Percentiles rank a stretch among this genome's conserved stretches.
Conservation (phyloP, 176 grass and related monocot genomes). For the Puya raimondii region DNA sequence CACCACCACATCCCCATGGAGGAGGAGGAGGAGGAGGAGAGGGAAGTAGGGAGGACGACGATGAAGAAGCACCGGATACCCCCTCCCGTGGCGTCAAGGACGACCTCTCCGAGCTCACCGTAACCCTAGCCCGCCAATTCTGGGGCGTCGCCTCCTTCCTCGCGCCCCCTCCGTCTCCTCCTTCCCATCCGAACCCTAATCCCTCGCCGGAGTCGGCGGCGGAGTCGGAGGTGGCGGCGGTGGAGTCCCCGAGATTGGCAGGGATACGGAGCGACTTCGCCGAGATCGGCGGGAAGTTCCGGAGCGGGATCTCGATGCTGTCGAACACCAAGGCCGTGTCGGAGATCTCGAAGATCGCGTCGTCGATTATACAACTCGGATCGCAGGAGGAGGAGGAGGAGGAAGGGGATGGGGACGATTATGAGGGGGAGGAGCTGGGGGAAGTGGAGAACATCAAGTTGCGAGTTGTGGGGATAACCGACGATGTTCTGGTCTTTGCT, state of each 20-base stretch:
- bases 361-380: conserved; percentile 43
- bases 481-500: conserved; percentile 69
- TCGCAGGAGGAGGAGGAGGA: conserved; percentile 34
- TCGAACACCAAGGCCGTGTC: conserved; percentile 63
- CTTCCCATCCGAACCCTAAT: neutral
- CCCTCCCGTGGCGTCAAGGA: conserved; percentile 71
- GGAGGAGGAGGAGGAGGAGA: neutral
- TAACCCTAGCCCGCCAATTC: conserved; percentile 55
- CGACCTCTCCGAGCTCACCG: conserved; percentile 76
- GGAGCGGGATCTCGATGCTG: conserved; percentile 65
- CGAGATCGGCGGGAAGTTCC: conserved; percentile 63
- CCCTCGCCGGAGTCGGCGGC: conserved; percentile 10
- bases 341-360: conserved; percentile 74
- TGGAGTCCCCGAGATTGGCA: neutral
- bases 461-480: conserved; percentile 31
- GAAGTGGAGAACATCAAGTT: too few species aligned
- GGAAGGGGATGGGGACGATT: conserved; percentile 13
- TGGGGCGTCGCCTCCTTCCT: conserved; percentile 75
- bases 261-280: conserved; percentile 46
- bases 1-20: neutral
- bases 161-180: conserved; percentile 19
- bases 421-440: conserved; percentile 12
- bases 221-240: neutral
- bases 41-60: neutral
- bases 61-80: conserved; percentile 9